Percentiles rank a stretch among this genome's conserved stretches.
phyloP scores from a whole-genome alignment of 306 rosid species.

The Vicia villosa region DNA sequence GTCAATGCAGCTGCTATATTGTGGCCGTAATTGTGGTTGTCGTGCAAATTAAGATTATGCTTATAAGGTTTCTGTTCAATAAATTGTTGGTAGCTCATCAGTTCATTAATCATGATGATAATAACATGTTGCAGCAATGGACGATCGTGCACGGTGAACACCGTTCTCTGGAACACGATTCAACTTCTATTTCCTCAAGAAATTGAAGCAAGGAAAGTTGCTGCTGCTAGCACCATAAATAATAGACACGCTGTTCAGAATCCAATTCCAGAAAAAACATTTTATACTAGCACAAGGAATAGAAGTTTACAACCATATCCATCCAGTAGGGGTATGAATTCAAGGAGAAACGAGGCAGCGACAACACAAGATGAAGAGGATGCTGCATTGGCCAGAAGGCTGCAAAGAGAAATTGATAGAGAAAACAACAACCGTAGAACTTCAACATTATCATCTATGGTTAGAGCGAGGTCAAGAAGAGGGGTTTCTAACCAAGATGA shows the following conservation, averaged over 20 bases:
- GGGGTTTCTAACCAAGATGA: conserved; percentile 59
- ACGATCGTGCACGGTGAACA: conserved; percentile 85
- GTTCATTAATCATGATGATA: neutral
- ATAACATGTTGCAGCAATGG: conserved; percentile 67
- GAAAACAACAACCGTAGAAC: neutral
- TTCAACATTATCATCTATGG: conserved; percentile 11
- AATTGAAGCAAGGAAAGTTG: conserved; percentile 76
- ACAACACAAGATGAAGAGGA: conserved; percentile 39
- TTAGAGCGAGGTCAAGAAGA: conserved; percentile 51
- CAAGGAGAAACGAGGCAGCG: conserved; percentile 44
- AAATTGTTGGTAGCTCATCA: neutral
- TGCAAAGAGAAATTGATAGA: conserved; percentile 36
- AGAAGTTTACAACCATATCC: conserved; percentile 28
- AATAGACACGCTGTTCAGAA: conserved; percentile 37
- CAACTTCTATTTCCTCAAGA: conserved; percentile 91
- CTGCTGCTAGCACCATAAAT: conserved; percentile 45
- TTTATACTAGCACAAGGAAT: conserved; percentile 48
- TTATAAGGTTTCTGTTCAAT: neutral
- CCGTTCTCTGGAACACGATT: conserved; percentile 95
- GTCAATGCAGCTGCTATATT: neutral
- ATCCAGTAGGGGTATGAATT: conserved; percentile 43
- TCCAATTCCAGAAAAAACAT: conserved; percentile 50
- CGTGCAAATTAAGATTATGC: neutral
- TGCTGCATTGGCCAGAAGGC: conserved; percentile 44
- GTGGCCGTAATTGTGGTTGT: neutral